These are phyloP conservation scores for Penicillium antarcticum DNA, from an alignment of 495 filamentous ascomycete species.

Conservation along the genomic window DNA sequence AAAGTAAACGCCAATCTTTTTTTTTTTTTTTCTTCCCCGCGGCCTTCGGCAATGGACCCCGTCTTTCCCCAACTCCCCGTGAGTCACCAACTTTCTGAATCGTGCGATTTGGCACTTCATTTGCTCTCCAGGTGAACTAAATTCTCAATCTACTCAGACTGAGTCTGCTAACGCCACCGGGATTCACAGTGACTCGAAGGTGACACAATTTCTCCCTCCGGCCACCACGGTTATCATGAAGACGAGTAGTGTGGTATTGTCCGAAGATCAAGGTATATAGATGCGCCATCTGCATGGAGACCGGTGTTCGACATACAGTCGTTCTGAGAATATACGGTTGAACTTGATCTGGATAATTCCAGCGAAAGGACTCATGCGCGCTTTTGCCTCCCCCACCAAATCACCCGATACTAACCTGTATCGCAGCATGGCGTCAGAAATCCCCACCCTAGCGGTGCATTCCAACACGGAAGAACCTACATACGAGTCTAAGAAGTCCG, in stretches of 20 bases:
- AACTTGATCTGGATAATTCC: slow-evolving; percentile 63
- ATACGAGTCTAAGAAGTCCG: slow-evolving; percentile 2
- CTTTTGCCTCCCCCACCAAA: slow-evolving; percentile 15
- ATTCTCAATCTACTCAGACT: background rate
- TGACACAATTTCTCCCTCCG: slow-evolving; percentile 22
- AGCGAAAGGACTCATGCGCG: slow-evolving; percentile 59
- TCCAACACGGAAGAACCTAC: slow-evolving; percentile 20
- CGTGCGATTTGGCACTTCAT: background rate
- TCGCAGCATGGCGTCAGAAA: slow-evolving; percentile 35
- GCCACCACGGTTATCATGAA: slow-evolving; percentile 34
- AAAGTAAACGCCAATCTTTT: slow-evolving; percentile 14
- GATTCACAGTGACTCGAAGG: slow-evolving; percentile 3
- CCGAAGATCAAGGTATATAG: slow-evolving; percentile 50
- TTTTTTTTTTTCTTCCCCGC: slow-evolving; percentile 22
- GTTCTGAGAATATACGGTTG: slow-evolving; percentile 61
- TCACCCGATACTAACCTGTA: slow-evolving; percentile 19
- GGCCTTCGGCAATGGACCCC: slow-evolving; percentile 8
- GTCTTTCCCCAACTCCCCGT: slow-evolving; percentile 1
- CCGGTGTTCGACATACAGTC: slow-evolving; percentile 45
- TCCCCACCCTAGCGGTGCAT: slow-evolving; percentile 28
- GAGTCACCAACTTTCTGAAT: slow-evolving; percentile 1
- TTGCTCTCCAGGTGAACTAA: background rate
- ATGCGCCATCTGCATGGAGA: slow-evolving; percentile 44
- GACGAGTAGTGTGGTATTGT: slow-evolving; percentile 43
- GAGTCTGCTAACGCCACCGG: background rate